phyloP scores from a whole-genome alignment of 805 yeast species.

The Grigorovia yakushimaensis region DNA sequence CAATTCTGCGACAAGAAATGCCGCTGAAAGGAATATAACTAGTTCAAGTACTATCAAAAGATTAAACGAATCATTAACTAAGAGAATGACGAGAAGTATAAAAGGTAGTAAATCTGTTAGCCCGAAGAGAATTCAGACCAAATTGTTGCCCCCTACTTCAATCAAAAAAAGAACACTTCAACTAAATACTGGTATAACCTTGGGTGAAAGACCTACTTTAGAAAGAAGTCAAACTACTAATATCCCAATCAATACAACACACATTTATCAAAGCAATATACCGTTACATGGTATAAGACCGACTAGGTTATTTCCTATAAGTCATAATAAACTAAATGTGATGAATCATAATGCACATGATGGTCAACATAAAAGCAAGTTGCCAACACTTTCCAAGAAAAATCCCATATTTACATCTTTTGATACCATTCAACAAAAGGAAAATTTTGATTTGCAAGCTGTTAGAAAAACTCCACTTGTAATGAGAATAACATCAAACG shows the following conservation, averaged over 20 bases:
- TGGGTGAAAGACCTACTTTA: constrained; percentile 9
- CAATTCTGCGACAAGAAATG: not conserved
- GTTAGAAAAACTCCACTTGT: not conserved
- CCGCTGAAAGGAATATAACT: not conserved
- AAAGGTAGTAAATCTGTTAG: constrained; percentile 11
- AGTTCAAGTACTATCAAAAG: not conserved
- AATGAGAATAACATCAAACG: not conserved
- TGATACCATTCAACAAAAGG: not conserved
- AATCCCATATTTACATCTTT: not conserved
- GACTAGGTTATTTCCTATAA: constrained; percentile 18
- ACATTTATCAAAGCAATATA: not conserved
- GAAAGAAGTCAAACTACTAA: constrained; percentile 6
- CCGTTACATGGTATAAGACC: constrained; percentile 10
- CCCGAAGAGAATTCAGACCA: constrained; percentile 7
- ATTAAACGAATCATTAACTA: constrained; percentile 1
- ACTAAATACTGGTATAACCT: not conserved
- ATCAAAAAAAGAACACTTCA: not conserved
- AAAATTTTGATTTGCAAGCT: not conserved
- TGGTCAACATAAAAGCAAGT: constrained; percentile 7
- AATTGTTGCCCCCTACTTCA: constrained; percentile 3
- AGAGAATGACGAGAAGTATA: constrained; percentile 4
- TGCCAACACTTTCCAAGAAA: constrained; percentile 13
- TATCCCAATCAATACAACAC: not conserved
- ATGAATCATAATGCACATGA: constrained; percentile 1
- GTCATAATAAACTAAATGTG: constrained; percentile 12